Conservation (phyloP, 1,284 basidiomycete species). For the Malassezia globosa region DNA sequence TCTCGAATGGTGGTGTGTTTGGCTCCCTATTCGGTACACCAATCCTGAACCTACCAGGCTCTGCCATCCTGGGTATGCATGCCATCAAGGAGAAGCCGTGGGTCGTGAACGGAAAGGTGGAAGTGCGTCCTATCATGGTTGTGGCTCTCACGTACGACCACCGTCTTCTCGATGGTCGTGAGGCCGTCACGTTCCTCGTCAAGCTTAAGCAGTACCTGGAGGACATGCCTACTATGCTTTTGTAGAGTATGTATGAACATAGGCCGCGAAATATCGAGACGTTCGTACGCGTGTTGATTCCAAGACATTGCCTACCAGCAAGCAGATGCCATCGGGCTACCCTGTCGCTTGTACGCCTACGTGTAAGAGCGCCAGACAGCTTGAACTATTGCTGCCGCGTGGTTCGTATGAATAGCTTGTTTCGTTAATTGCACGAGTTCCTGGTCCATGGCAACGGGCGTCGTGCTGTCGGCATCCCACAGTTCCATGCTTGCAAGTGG, state of each 20-base stretch:
- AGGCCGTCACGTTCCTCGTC: slow-evolving; percentile 96
- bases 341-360: slow-evolving; percentile 31
- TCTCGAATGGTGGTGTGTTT: slow-evolving; percentile 98
- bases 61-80: slow-evolving; percentile 93
- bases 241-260: slow-evolving; percentile 18
- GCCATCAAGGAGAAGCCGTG: slow-evolving; percentile 86
- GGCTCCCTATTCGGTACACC: slow-evolving; percentile 93
- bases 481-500: background rate
- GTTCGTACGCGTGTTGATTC: slow-evolving; percentile 55
- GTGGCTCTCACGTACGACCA: slow-evolving; percentile 79
- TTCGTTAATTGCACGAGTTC: background rate
- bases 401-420: slow-evolving; percentile 7
- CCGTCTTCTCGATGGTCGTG: slow-evolving; percentile 84
- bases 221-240: slow-evolving; percentile 43
- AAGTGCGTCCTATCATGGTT: slow-evolving; percentile 92
- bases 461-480: background rate
- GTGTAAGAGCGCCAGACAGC: slow-evolving; percentile 7
- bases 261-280: no score
- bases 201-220: slow-evolving; percentile 49
- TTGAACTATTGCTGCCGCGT: slow-evolving; percentile 12
- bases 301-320: slow-evolving; percentile 44
- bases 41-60: slow-evolving; percentile 82
- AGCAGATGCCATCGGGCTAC: no score
- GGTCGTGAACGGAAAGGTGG: slow-evolving; percentile 58
- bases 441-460: background rate